Evolutionary conservation across 2,329 filamentous ascomycete genomes (phyloP), one percentile per base, ranked within the genome.

Genomic region (Paecilomyces niveus): DNA sequence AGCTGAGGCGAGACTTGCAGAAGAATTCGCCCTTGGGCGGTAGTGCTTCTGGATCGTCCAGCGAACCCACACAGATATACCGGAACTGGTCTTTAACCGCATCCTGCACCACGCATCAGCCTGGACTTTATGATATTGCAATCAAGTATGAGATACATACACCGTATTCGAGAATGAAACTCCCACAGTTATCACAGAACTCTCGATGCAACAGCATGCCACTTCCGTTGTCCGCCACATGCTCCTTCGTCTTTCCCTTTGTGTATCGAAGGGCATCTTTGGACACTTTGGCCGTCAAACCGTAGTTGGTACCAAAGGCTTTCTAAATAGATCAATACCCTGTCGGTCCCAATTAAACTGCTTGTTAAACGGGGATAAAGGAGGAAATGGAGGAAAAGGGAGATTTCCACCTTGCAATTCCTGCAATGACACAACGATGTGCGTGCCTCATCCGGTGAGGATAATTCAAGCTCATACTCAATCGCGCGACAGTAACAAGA

Each of bases 1-100:
- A 84, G 1, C 63, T 67, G 4, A 75, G 71, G 58, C 79, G 70
- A 45, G 72, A 66, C 56, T 74, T 80, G 65, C 80, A 82, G 62
- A 82, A 84, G 69, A 83, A 83, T 61, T 83, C 81, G 0, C 80
- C 81, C 63, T 82, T 83, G 0, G 81, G 81, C 5, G 79, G 77
- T 9, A 83, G 66, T 55, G 68, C 72, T 13, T 79, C 77, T 0
- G 77, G 78, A 21, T 81, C 72, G 58, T 83, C 80, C 3, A 84
- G 67, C 0, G 80, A 80, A 1, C 81, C 81, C 49, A 80, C 77
- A 18, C 76, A 77, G 9, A 81, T 74, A 63, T 79, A 77, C 31
- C 70, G 72, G 57, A 70, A 76, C 8, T 66, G 63, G 54, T 69
- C 62, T 59, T 73, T 73, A 11, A 63, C 71, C 26, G 63, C 61